Conservation (phyloP, 2,329 filamentous ascomycete genomes). For the Purpureocillium lavendulum region DNA sequence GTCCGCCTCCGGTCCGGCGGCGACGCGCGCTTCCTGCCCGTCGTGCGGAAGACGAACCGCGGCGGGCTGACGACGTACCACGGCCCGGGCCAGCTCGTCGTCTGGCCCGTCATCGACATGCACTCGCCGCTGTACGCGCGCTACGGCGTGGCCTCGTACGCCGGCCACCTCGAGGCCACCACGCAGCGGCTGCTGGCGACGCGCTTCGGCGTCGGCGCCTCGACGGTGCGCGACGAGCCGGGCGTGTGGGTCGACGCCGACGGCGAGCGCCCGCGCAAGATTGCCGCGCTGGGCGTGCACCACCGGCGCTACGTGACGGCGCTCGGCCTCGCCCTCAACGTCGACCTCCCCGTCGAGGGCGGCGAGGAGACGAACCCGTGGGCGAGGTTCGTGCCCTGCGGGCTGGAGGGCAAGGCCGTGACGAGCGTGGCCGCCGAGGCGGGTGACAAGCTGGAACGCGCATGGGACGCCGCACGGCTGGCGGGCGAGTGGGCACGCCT, state of each 20-base stretch:
- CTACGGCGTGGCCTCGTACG: constrained; percentile 67
- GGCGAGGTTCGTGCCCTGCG: constrained; percentile 80
- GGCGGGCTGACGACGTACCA: constrained; percentile 94
- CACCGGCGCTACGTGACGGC: constrained; percentile 74
- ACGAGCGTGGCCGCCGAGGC: constrained; percentile 62
- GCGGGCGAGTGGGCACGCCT: constrained; percentile 23
- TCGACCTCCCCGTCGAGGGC: constrained; percentile 48
- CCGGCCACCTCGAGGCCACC: constrained; percentile 67
- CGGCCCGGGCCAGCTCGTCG: constrained; percentile 82
- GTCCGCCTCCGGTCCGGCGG: constrained; percentile 15
- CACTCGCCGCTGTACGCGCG: constrained; percentile 44
- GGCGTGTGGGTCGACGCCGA: constrained; percentile 64
- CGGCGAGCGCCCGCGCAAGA: constrained; percentile 49
- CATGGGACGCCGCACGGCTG: constrained; percentile 18
- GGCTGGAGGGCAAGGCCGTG: constrained; percentile 67
- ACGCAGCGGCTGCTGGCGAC: constrained; percentile 57
- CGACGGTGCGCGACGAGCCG: constrained; percentile 62
- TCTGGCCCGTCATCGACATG: constrained; percentile 89
- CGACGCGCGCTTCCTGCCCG: constrained; percentile 34
- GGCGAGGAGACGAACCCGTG: constrained; percentile 38
- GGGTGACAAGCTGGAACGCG: constrained; percentile 5
- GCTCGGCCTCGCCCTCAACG: constrained; percentile 76
- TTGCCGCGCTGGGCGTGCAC: constrained; percentile 89
- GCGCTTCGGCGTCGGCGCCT: constrained; percentile 49
- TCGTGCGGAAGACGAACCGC: constrained; percentile 64